phyloP scores from a whole-genome alignment of 2,329 filamentous ascomycete genomes.

The Aspergillus pseudonomiae region DNA sequence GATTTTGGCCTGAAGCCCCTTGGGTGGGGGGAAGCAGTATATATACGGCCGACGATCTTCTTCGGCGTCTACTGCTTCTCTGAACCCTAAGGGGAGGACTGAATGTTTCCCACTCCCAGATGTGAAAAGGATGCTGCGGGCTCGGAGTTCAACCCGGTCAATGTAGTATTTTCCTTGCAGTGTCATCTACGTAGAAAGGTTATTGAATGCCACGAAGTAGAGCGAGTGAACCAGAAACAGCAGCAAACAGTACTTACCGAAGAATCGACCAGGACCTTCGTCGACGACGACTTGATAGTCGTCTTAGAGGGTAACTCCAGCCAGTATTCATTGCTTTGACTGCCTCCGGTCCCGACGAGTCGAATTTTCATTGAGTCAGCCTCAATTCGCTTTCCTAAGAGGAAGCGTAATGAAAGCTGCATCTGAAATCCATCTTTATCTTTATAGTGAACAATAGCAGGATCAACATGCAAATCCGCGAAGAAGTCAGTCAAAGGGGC shows the following conservation, averaged over 20 bases:
- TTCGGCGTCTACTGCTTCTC: slow-evolving; percentile 35
- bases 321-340: slow-evolving; percentile 67
- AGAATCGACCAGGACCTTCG: slow-evolving; percentile 54
- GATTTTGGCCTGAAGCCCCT: slow-evolving; percentile 70
- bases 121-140: slow-evolving; percentile 44
- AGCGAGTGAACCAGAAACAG: slow-evolving; percentile 17
- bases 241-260: slow-evolving; percentile 37
- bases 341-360: slow-evolving; percentile 55
- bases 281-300: slow-evolving; percentile 59
- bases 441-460: slow-evolving; percentile 69
- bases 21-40: slow-evolving; percentile 71
- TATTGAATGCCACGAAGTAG: not conserved
- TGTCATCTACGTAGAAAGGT: slow-evolving; percentile 32
- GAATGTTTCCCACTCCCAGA: slow-evolving; percentile 32
- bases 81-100: slow-evolving; percentile 38
- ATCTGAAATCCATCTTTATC: slow-evolving; percentile 76
- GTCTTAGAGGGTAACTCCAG: slow-evolving; percentile 55
- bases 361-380: slow-evolving; percentile 68
- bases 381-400: slow-evolving; percentile 71
- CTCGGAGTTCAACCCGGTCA: slow-evolving; percentile 67
- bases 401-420: slow-evolving; percentile 67
- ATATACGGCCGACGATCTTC: slow-evolving; percentile 62
- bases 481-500: slow-evolving; percentile 76
- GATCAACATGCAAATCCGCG: slow-evolving; percentile 67
- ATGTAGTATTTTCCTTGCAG: slow-evolving; percentile 72